These are phyloP conservation scores for Paramecium caudatum DNA, from an alignment of 73 alveolate species.

Conservation along the genomic window DNA sequence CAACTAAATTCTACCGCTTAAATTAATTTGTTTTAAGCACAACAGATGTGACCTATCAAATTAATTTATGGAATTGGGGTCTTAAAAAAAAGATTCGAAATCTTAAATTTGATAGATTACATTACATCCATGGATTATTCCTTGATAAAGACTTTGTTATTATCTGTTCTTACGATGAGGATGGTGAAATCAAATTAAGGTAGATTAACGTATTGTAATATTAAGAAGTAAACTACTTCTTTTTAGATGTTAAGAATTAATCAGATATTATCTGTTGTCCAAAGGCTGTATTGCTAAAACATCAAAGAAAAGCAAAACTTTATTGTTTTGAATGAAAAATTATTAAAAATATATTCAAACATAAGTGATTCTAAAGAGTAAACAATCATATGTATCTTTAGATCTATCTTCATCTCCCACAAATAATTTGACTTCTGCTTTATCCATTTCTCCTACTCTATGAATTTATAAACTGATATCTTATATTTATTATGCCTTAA, in stretches of 20 bases:
- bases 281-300: background rate
- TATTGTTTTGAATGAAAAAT: conserved; percentile 12
- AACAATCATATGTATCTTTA: conserved; percentile 67
- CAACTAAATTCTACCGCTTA: too few relatives aligned
- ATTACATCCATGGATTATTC: too few relatives aligned
- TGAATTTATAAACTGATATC: conserved; percentile 10
- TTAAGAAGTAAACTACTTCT: background rate
- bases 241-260: conserved; percentile 29
- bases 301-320: conserved; percentile 1
- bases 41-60: too few relatives aligned
- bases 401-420: conserved; percentile 67
- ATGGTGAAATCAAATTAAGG: too few relatives aligned
- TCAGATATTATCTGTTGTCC: background rate
- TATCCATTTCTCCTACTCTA: background rate
- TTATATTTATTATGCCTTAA: conserved; percentile 19
- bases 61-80: too few relatives aligned
- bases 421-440: conserved; percentile 60
- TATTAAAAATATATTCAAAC: conserved; percentile 31
- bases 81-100: too few relatives aligned
- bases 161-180: too few relatives aligned
- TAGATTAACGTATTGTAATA: background rate
- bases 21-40: too few relatives aligned
- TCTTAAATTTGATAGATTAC: too few relatives aligned
- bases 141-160: too few relatives aligned
- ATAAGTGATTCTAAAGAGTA: conserved; percentile 57